A percentile compares a stretch with the other conserved stretches of the same genome.
phyloP scores from a whole-genome alignment of 768 basidiomycete genomes.

The Obba rivulosa region DNA sequence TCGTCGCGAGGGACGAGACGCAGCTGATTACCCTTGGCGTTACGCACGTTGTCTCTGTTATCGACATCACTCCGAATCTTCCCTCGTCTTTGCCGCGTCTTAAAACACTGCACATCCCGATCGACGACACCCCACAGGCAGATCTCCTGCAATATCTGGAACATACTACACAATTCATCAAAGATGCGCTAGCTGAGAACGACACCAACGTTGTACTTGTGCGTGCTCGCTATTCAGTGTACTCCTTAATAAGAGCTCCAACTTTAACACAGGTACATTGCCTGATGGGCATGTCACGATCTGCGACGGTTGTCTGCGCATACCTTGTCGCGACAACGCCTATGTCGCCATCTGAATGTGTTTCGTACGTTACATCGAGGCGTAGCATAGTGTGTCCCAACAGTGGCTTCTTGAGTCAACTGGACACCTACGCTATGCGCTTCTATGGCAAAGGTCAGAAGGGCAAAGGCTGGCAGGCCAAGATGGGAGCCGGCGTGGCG shows the following conservation, averaged over 20 bases:
- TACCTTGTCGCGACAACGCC: slow-evolving; percentile 45
- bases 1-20: slow-evolving; percentile 45
- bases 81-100: slow-evolving; percentile 34
- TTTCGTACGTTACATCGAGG: slow-evolving; percentile 48
- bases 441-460: slow-evolving; percentile 4
- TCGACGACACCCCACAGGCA: slow-evolving; percentile 35
- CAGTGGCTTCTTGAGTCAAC: slow-evolving; percentile 58
- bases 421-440: slow-evolving; percentile 31
- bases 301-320: slow-evolving; percentile 70
- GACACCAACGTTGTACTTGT: slow-evolving; percentile 45
- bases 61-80: slow-evolving; percentile 46
- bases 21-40: slow-evolving; percentile 54
- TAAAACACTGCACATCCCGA: slow-evolving; percentile 44
- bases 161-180: slow-evolving; percentile 48
- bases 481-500: neutral
- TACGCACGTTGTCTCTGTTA: slow-evolving; percentile 66
- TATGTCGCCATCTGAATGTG: slow-evolving; percentile 49
- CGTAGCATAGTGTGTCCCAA: slow-evolving; percentile 65
- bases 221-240: slow-evolving; percentile 17
- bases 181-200: slow-evolving; percentile 38
- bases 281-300: slow-evolving; percentile 68
- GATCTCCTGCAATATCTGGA: slow-evolving; percentile 44
- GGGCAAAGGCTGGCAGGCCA: neutral
- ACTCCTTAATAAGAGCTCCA: neutral
- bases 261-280: slow-evolving; percentile 59